These are phyloP conservation scores for Wolfiporia cocos DNA, from an alignment of 1,284 basidiomycete species.

Conservation along the genomic window DNA sequence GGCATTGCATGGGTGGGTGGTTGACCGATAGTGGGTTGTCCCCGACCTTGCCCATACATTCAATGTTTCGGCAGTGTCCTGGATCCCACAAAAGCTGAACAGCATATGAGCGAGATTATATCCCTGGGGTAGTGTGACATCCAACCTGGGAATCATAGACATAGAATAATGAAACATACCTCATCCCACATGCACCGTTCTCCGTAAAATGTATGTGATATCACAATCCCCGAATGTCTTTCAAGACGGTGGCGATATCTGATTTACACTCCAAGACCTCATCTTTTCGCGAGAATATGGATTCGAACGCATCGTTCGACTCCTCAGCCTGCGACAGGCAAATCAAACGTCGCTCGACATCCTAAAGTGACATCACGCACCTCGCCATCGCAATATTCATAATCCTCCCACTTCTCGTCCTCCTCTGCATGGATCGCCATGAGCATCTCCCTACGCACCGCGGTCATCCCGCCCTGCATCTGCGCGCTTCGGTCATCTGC, in stretches of 20 bases:
- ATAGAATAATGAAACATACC: too few relatives aligned
- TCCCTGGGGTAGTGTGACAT: too few relatives aligned
- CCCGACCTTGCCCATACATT: too few relatives aligned
- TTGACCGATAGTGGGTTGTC: too few relatives aligned
- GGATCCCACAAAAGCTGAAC: too few relatives aligned
- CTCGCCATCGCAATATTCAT: slow-evolving; percentile 55
- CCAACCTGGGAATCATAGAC: too few relatives aligned
- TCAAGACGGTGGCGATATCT: slow-evolving; percentile 54
- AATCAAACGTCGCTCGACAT: not conserved
- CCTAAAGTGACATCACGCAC: slow-evolving; percentile 35
- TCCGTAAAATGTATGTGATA: too few relatives aligned
- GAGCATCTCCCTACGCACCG: slow-evolving; percentile 63
- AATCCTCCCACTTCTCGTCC: slow-evolving; percentile 65
- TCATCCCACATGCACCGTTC: too few relatives aligned
- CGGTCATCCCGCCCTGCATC: slow-evolving; percentile 24
- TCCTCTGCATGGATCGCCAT: slow-evolving; percentile 64
- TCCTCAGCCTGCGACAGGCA: slow-evolving; percentile 42
- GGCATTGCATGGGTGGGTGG: too few relatives aligned
- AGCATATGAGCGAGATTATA: too few relatives aligned
- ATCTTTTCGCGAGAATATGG: slow-evolving; percentile 54
- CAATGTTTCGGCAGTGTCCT: too few relatives aligned
- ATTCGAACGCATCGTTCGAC: slow-evolving; percentile 49
- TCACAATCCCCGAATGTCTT: slow-evolving; percentile 52
- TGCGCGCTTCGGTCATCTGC: slow-evolving; percentile 53
- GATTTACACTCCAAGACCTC: slow-evolving; percentile 52